Conservation (phyloP, 306 rosid species). For the Dryas alaskensis region DNA sequence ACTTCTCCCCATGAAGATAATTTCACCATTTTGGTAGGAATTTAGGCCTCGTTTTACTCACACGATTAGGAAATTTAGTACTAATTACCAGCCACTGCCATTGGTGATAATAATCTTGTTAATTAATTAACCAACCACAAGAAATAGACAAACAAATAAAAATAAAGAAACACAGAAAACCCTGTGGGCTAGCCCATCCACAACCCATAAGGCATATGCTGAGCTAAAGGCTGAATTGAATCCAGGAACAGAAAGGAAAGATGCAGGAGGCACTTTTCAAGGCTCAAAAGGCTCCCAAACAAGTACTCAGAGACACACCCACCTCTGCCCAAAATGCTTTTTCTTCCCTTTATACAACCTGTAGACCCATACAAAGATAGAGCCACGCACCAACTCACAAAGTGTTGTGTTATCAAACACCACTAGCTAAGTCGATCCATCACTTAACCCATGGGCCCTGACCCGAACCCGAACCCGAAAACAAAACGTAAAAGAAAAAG, state of each 20-base stretch:
- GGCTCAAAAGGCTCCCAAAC: constrained; percentile 26
- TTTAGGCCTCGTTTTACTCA: background rate
- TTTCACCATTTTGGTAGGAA: constrained; percentile 4
- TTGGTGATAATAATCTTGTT: too few relatives aligned
- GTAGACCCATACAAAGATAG: constrained; percentile 34
- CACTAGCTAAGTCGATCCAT: too few relatives aligned
- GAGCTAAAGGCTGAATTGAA: constrained; percentile 15
- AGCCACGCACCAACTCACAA: constrained; percentile 37
- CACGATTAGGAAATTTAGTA: background rate
- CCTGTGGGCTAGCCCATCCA: too few relatives aligned
- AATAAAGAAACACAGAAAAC: too few relatives aligned
- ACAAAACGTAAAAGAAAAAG: background rate
- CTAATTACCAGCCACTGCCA: too few relatives aligned
- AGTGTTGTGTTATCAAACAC: too few relatives aligned
- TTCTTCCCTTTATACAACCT: constrained; percentile 39
- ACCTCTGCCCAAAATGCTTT: constrained; percentile 58
- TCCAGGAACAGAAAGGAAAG: constrained; percentile 32
- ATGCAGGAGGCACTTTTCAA: constrained; percentile 27
- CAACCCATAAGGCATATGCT: constrained; percentile 3
- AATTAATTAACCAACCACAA: too few relatives aligned
- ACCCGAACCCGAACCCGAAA: background rate
- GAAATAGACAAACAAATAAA: too few relatives aligned
- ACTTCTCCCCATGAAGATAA: constrained; percentile 21
- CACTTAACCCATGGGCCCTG: too few relatives aligned
- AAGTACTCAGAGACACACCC: constrained; percentile 53